These are phyloP conservation scores for Umbelopsis isabellina DNA, from an alignment of 192 early-diverging fungal species.

Conservation along the genomic window DNA sequence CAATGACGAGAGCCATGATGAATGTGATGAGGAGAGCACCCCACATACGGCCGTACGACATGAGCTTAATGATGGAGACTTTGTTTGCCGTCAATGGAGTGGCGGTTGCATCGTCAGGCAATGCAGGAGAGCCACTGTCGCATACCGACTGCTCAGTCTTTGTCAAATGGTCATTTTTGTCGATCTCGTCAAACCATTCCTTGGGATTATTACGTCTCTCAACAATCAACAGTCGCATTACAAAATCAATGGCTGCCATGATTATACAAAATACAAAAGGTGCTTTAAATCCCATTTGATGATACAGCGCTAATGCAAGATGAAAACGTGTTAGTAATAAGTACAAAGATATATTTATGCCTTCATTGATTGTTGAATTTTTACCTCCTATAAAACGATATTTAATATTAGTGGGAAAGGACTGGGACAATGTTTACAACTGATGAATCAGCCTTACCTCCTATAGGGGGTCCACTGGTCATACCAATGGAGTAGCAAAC, in stretches of 20 bases:
- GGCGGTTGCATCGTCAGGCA: not conserved
- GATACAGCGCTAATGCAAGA: constrained; percentile 35
- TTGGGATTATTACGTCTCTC: constrained; percentile 37
- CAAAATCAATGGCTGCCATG: constrained; percentile 43
- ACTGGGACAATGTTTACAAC: constrained; percentile 2
- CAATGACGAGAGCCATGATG: constrained; percentile 27
- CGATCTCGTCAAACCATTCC: constrained; percentile 37
- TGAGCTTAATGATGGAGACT: constrained; percentile 1
- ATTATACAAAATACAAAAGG: constrained; percentile 49
- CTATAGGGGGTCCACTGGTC: constrained; percentile 47
- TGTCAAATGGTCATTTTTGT: not conserved
- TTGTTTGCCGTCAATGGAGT: not conserved
- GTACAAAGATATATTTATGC: not conserved
- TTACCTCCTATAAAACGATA: constrained; percentile 26
- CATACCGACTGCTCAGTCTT: constrained; percentile 18
- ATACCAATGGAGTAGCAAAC: constrained; percentile 47
- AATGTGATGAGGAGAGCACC: constrained; percentile 25
- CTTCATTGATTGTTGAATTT: not conserved
- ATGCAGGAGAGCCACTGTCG: not conserved
- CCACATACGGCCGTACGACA: constrained; percentile 5
- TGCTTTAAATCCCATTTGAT: constrained; percentile 42
- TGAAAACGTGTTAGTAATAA: not conserved
- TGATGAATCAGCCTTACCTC: constrained; percentile 24
- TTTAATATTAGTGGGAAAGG: not conserved
- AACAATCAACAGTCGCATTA: constrained; percentile 43